A percentile compares a stretch with the other conserved stretches of the same genome.
These are phyloP conservation scores for Ganoderma lingzhi DNA, from an alignment of 1,284 basidiomycete genomes.

Conservation along the genomic window DNA sequence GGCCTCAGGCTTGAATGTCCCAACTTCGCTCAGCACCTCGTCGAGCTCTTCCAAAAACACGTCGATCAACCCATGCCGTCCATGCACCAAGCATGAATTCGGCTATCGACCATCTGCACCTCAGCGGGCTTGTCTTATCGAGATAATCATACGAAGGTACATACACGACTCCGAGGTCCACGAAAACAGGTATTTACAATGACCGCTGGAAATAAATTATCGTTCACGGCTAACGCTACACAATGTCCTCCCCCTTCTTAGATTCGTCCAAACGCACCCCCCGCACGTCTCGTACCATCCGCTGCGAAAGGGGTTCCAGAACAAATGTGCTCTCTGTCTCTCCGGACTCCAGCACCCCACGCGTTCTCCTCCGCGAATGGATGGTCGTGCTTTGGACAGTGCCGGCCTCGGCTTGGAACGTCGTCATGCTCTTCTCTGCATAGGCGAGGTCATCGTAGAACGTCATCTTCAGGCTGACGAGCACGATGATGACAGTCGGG, in stretches of 20 bases:
- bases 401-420: not conserved
- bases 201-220: not conserved
- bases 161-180: not conserved
- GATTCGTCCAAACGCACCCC: not conserved
- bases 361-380: not conserved
- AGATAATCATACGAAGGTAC: too few species aligned
- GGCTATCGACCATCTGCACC: too few species aligned
- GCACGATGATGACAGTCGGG: slow-evolving; percentile 20
- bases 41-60: too few species aligned
- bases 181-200: not conserved
- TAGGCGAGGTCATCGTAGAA: slow-evolving; percentile 9
- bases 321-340: not conserved
- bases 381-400: not conserved
- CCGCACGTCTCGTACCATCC: not conserved
- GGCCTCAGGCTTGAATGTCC: too few species aligned
- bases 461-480: slow-evolving; percentile 21
- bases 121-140: too few species aligned
- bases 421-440: not conserved
- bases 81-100: too few species aligned
- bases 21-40: too few species aligned
- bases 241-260: not conserved
- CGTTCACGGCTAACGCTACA: not conserved
- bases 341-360: not conserved
- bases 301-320: not conserved
- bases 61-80: too few species aligned